Percentiles rank a stretch among this genome's conserved stretches.
Conservation (phyloP, 768 basidiomycete genomes). For the Trametes meyenii region DNA sequence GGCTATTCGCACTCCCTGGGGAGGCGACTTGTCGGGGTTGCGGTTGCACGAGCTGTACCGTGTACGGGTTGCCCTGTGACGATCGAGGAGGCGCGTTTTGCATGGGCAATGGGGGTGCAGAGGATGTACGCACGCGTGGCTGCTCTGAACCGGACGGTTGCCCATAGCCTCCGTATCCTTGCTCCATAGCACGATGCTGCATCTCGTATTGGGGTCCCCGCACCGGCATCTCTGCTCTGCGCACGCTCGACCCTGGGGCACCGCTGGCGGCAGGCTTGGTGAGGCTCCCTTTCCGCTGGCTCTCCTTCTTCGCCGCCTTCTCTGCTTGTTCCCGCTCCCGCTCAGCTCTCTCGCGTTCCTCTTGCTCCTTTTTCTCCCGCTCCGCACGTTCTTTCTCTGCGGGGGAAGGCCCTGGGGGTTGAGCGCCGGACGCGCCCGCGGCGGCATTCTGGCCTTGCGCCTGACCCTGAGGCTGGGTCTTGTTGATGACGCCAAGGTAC, state of each 20-base stretch:
- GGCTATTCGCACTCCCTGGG: slow-evolving; percentile 20
- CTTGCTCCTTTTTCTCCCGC: slow-evolving; percentile 42
- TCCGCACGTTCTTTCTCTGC: slow-evolving; percentile 38
- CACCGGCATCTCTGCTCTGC: slow-evolving; percentile 85
- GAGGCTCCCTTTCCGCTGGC: slow-evolving; percentile 53
- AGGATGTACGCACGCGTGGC: slow-evolving; percentile 22
- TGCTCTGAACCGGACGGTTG: slow-evolving; percentile 13
- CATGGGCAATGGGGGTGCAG: slow-evolving; percentile 30
- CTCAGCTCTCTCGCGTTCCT: slow-evolving; percentile 42
- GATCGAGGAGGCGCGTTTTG: slow-evolving; percentile 12
- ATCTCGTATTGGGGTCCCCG: slow-evolving; percentile 91
- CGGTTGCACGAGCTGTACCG: slow-evolving; percentile 31
- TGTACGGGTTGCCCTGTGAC: slow-evolving; percentile 23
- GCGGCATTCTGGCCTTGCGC: slow-evolving; percentile 35
- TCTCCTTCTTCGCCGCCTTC: slow-evolving; percentile 47
- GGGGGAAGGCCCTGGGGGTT: slow-evolving; percentile 28
- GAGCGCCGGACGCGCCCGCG: slow-evolving; percentile 29
- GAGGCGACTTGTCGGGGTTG: slow-evolving; percentile 38
- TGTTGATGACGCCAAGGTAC: slow-evolving; percentile 98
- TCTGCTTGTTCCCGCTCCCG: slow-evolving; percentile 37
- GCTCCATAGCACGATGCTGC: slow-evolving; percentile 92
- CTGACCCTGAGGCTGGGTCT: slow-evolving; percentile 50
- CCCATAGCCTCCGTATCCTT: slow-evolving; percentile 61
- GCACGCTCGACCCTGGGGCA: slow-evolving; percentile 46
- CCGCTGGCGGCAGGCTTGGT: slow-evolving; percentile 63